Evolutionary conservation across 1,284 basidiomycete species (phyloP), one percentile per base, ranked within the genome.

Genomic region (Ustilago xerochloae): DNA sequence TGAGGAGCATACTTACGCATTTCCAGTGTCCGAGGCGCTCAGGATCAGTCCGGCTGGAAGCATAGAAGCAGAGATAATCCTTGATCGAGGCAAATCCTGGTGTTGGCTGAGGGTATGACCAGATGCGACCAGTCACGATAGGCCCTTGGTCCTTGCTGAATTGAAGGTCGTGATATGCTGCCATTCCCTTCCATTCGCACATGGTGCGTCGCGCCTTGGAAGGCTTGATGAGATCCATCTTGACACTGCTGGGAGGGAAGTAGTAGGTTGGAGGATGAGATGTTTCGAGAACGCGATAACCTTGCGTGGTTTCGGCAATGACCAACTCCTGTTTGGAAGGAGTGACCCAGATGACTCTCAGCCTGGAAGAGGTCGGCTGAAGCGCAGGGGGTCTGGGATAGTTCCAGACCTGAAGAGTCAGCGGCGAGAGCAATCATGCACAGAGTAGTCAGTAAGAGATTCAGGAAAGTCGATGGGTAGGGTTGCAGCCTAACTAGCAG

Each of bases 181-280:
- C 80, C 68, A 62, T 73, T 1, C 79, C 81, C 63, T 83, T 83
- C 81, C 81, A 83, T 49, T 83, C 81, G 67, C 81, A 83, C 75
- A 76, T 70, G 29, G 79, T 83, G 39, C 65, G 43, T n/a, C 77
- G 58, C n/a, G 80, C 67, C 30, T 70, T 77, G 45, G 77, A 78
- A 2, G 62, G 63, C 24, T 61, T 60, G 46, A 79, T 63, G 20
- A 82, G 56, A 24, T 71, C 58, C 24, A 41, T 61, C 45, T 72
- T 66, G 41, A 80, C 76, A 49, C 68, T 68, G 39, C 50, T 62
- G 29, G 79, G 79, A 13, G 79, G 78, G 32, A 81, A 80, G 65
- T 81, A 80, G 64, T 77, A 76, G 28, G 81, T 82, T 5, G 79
- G 79, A 24, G 81, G 81, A 41, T 83, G 81, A 13, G 74, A 77